These are phyloP conservation scores for Musa beccarii DNA, from an alignment of 176 grass and related monocot genomes.

Conservation along the genomic window DNA sequence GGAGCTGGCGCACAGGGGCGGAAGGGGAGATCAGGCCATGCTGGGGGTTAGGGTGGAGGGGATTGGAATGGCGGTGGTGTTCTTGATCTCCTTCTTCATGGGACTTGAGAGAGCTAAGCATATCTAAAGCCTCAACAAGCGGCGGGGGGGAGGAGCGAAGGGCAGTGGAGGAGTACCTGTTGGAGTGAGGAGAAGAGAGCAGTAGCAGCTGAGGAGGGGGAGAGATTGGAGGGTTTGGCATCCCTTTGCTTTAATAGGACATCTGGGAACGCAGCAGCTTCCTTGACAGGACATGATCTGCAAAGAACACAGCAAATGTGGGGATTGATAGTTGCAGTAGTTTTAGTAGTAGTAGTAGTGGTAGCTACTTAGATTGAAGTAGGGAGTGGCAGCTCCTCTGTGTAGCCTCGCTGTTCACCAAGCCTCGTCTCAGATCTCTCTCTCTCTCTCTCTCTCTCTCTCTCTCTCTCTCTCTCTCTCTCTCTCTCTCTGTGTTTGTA, in stretches of 20 bases:
- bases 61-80: not conserved
- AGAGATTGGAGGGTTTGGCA: constrained; percentile 11
- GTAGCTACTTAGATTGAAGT: not conserved
- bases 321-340: constrained; percentile 33
- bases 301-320: constrained; percentile 58
- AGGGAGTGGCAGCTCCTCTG: constrained; percentile 39
- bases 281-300: constrained; percentile 98
- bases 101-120: constrained; percentile 78
- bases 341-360: constrained; percentile 21
- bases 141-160: not conserved
- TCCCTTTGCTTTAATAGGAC: constrained; percentile 27
- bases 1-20: constrained; percentile 43
- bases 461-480: not conserved
- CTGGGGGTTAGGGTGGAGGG: not conserved
- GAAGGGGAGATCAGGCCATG: constrained; percentile 11
- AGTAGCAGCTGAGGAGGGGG: constrained; percentile 21
- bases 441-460: constrained; percentile 17
- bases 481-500: not conserved
- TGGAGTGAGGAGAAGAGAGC: constrained; percentile 23
- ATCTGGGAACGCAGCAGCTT: constrained; percentile 70
- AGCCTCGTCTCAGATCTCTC: constrained; percentile 17
- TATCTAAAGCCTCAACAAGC: constrained; percentile 17
- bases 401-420: constrained; percentile 49
- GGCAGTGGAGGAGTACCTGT: constrained; percentile 19
- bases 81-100: constrained; percentile 29